Evolutionary conservation across 2,329 filamentous ascomycete species (phyloP).

Genomic region (Sclerotinia sclerotiorum): DNA sequence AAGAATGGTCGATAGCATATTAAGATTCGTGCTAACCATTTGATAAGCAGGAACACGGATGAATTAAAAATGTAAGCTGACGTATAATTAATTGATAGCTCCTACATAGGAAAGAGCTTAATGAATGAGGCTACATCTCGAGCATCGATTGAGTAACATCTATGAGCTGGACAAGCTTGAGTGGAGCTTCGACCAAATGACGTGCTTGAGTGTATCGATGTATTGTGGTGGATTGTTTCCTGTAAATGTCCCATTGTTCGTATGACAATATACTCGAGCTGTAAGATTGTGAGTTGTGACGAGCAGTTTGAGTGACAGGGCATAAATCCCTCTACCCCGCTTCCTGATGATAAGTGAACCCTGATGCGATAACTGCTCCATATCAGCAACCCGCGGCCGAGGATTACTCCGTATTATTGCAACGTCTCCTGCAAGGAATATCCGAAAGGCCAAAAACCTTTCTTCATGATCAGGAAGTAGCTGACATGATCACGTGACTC

Average conservation of each 20-base stretch:
- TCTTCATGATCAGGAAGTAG: neutral
- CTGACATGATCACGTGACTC: neutral
- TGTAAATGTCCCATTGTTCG: neutral
- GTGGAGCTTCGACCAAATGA: neutral
- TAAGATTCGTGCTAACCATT: neutral
- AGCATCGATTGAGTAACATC: neutral
- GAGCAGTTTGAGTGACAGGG: neutral
- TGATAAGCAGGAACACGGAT: slow-evolving; percentile 8
- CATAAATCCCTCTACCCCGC: neutral
- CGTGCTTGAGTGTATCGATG: slow-evolving; percentile 3
- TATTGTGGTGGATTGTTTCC: neutral
- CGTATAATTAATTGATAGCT: slow-evolving; percentile 13
- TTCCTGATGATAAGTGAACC: neutral
- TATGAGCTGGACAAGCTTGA: slow-evolving; percentile 12
- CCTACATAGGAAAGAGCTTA: slow-evolving; percentile 15
- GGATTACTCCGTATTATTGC: neutral
- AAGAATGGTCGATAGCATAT: neutral
- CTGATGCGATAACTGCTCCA: neutral
- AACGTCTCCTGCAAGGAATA: neutral
- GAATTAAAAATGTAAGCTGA: slow-evolving; percentile 7
- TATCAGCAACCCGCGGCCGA: neutral
- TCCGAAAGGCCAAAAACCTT: neutral
- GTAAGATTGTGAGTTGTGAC: neutral
- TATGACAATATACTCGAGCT: neutral
- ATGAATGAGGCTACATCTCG: neutral